These are phyloP conservation scores for Fennellomyces sp. DNA, from an alignment of 371 early-diverging fungal species.

Conservation along the genomic window DNA sequence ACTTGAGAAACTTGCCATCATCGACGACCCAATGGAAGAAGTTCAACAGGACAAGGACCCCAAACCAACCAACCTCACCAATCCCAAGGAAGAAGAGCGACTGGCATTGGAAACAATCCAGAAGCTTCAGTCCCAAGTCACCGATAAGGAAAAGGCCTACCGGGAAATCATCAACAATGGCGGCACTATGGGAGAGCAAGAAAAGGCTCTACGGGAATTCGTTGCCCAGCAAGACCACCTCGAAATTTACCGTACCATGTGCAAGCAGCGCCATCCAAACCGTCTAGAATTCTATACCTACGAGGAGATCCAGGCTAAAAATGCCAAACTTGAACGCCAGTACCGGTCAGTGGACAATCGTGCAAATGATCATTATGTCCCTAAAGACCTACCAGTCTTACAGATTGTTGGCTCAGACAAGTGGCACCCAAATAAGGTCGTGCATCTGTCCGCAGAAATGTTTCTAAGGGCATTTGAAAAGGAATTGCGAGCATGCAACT, in stretches of 20 bases:
- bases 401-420: not conserved
- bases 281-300: not conserved
- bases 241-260: not conserved
- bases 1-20: too few species aligned
- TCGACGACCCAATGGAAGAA: too few species aligned
- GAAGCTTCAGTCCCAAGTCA: too few species aligned
- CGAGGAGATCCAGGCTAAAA: not conserved
- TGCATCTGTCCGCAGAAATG: not conserved
- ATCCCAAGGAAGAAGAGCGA: too few species aligned
- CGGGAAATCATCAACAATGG: not conserved
- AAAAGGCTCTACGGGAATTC: too few species aligned
- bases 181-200: too few species aligned
- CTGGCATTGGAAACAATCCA: too few species aligned
- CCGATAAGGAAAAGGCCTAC: too few species aligned
- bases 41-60: too few species aligned
- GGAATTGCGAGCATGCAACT: not conserved
- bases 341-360: not conserved
- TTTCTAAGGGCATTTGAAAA: not conserved
- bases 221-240: not conserved
- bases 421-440: not conserved
- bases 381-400: conserved; percentile 4
- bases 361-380: too few species aligned
- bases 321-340: not conserved
- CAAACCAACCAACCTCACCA: too few species aligned
- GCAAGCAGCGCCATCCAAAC: not conserved